phyloP scores from a whole-genome alignment of 106 monocot species.

The Dioscorea dumetorum region DNA sequence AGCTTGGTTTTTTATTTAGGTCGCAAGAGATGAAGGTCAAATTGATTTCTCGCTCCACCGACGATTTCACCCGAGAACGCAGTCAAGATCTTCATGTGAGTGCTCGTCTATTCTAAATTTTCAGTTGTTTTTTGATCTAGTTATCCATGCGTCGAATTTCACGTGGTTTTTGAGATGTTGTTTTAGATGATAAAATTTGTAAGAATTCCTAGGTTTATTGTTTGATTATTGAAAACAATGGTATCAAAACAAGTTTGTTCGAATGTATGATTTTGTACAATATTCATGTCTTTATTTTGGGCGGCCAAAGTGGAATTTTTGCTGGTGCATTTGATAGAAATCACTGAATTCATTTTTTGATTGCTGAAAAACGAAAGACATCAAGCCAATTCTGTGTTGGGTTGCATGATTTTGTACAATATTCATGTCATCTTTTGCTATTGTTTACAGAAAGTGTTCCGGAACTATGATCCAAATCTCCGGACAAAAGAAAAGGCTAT shows the following conservation, averaged over 20 bases:
- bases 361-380: not conserved
- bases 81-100: constrained; percentile 81
- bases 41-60: constrained; percentile 84
- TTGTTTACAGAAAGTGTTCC: constrained; percentile 73
- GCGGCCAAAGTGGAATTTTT: not conserved
- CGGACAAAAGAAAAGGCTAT: constrained; percentile 80
- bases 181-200: not conserved
- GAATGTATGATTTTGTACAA: not conserved
- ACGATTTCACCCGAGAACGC: constrained; percentile 92
- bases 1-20: too few species aligned
- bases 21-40: constrained; percentile 72
- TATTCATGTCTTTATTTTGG: not conserved
- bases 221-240: too few species aligned
- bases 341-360: not conserved
- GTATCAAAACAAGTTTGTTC: not conserved
- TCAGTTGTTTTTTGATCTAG: not conserved
- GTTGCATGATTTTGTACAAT: not conserved
- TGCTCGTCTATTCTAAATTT: not conserved
- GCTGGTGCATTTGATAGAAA: not conserved
- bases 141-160: not conserved
- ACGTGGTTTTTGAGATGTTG: not conserved
- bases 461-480: constrained; percentile 83
- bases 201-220: too few species aligned
- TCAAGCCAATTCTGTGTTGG: not conserved
- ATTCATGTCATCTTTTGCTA: not conserved